These are phyloP conservation scores for Byssoonygena ceratinophila DNA, from an alignment of 2,329 filamentous ascomycete genomes.

Conservation along the genomic window DNA sequence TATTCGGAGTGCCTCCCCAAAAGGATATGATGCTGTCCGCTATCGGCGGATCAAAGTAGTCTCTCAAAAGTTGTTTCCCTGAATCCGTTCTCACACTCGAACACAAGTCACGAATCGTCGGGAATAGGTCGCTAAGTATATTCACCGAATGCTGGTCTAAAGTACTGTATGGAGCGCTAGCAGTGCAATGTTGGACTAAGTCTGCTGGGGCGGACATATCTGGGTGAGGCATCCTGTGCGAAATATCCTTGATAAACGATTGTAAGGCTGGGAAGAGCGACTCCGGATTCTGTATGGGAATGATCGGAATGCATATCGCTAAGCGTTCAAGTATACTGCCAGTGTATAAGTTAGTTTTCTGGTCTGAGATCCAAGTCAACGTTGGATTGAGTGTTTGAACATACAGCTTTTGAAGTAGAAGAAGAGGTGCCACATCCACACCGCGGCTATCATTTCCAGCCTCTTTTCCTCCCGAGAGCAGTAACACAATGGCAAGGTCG, in stretches of 20 bases:
- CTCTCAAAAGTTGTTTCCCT: conserved; percentile 22
- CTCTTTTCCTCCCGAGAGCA: conserved; percentile 18
- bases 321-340: conserved; percentile 20
- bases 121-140: conserved; percentile 26
- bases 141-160: conserved; percentile 24
- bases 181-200: conserved; percentile 20
- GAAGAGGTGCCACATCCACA: conserved; percentile 18
- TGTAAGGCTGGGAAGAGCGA: conserved; percentile 19
- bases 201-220: conserved; percentile 13
- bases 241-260: conserved; percentile 30
- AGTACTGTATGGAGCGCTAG: conserved; percentile 15
- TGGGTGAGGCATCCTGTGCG: conserved; percentile 18
- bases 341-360: background rate
- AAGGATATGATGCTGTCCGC: conserved; percentile 29
- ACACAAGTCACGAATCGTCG: conserved; percentile 19
- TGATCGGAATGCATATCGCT: conserved; percentile 20
- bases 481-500: conserved; percentile 19
- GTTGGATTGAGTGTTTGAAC: background rate
- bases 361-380: background rate
- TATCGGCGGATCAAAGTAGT: conserved; percentile 26
- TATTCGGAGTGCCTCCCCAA: conserved; percentile 21
- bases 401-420: conserved; percentile 23
- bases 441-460: conserved; percentile 16
- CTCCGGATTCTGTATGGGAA: conserved; percentile 26
- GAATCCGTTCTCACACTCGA: conserved; percentile 16